phyloP scores from a whole-genome alignment of 1,284 basidiomycete species.

The Cryptococcus sp. region DNA sequence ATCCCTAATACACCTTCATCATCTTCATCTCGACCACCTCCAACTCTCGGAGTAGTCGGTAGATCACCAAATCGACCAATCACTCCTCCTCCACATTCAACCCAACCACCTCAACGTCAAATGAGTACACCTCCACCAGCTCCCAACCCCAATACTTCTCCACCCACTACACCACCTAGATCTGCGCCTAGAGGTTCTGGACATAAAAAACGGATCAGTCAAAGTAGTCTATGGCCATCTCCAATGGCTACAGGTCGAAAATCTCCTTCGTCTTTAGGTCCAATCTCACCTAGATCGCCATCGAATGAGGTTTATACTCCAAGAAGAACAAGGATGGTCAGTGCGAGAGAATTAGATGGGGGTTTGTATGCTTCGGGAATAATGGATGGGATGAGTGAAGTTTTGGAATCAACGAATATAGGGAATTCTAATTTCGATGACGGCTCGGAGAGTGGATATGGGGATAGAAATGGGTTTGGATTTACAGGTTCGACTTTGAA shows the following conservation, averaged over 20 bases:
- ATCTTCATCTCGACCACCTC: too few relatives aligned
- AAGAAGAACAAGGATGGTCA: slow-evolving; percentile 16
- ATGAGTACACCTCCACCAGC: neutral
- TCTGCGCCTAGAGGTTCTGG: too few relatives aligned
- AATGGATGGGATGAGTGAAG: slow-evolving; percentile 20
- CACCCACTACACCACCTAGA: neutral
- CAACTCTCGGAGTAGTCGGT: too few relatives aligned
- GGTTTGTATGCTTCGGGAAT: slow-evolving; percentile 21
- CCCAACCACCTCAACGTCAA: neutral
- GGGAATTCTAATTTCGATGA: neutral
- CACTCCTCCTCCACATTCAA: neutral
- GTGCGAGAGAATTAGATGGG: slow-evolving; percentile 17
- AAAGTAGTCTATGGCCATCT: slow-evolving; percentile 2
- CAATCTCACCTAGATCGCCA: neutral
- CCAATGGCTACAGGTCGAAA: neutral
- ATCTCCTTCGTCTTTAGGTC: slow-evolving; percentile 2
- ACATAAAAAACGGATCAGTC: slow-evolving; percentile 1
- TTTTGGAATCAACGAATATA: slow-evolving; percentile 4
- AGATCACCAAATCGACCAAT: neutral
- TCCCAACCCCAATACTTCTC: neutral
- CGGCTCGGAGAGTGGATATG: neutral
- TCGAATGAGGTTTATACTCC: slow-evolving; percentile 10
- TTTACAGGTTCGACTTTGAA: too few relatives aligned
- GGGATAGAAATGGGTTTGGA: neutral
- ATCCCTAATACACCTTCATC: neutral